Base-by-base conservation (phyloP, 164 flowering plant genomes). In the Echeveria elegans region DNA sequence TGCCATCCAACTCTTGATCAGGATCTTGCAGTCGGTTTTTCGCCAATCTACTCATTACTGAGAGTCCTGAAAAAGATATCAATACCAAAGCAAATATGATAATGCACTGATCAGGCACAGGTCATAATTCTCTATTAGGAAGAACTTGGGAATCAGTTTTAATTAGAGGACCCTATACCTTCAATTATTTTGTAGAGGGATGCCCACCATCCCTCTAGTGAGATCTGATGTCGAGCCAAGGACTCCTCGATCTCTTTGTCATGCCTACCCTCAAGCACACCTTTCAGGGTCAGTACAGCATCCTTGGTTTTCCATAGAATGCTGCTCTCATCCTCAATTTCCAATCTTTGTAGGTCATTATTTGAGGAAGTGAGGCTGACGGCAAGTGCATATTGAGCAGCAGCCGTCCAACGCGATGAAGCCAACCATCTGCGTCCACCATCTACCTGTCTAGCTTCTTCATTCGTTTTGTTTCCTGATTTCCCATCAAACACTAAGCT, bases 151-250 rank as follows among this genome's bases (percentile, higher is more conserved):
- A n/a, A 58, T 15, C 12, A 48, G 38, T 10, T 56, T 19, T 30
- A 58, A 8, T 16, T 43, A 0, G 47, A 63, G 18, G 28, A 37
- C 34, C 37, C 0, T 29, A 36, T 88, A 94, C 99, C 97, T 87
- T 91, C 99, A 76, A 95, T 81, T 79, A 95, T 81, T 77, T 74
- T 89, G 80, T 87, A 92, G 41, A 95, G 87, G 66, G 99, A 43
- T 32, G 97, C 88, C 97, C 97, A 95, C 99, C 99, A 95, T 64
- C 97, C 81, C 66, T 92, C 97, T 68, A 76, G 77, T 6, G 97
- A 80, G 60, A 95, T 79, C 53, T 87, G 80, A 69, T 81, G 64
- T 52, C 83, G 81, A 31, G 78, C 75, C 12, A 95, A 78, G 0
- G 89, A 78, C 68, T 95, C 97, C 63, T 87, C 94, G 59, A 92